phyloP scores from a whole-genome alignment of 2,329 filamentous ascomycete genomes.

The Sporothrix phasma region DNA sequence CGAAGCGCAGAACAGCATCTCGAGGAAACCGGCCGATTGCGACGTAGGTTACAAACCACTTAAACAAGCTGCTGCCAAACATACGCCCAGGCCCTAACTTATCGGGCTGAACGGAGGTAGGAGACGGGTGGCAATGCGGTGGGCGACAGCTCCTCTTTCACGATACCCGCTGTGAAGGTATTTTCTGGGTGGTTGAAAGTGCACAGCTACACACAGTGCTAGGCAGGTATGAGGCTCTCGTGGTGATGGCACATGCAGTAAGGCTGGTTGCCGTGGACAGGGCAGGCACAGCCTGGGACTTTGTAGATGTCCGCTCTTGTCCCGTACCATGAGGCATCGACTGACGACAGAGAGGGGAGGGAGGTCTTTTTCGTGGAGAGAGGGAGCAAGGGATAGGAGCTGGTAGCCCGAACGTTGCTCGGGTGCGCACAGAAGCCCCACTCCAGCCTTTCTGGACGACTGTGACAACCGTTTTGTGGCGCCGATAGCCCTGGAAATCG shows the following conservation, averaged over 20 bases:
- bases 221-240: background rate
- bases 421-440: background rate
- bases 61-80: conserved; percentile 8
- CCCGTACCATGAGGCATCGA: background rate
- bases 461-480: conserved; percentile 5
- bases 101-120: background rate
- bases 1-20: conserved; percentile 2
- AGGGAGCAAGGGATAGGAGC: background rate
- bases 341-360: background rate
- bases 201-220: background rate
- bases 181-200: background rate
- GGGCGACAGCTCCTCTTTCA: background rate
- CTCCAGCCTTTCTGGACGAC: conserved; percentile 2
- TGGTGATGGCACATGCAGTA: conserved; percentile 4
- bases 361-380: background rate
- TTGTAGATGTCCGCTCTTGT: background rate
- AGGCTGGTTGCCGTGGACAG: conserved; percentile 5
- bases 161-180: background rate
- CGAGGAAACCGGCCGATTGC: conserved; percentile 12
- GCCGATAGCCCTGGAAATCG: background rate
- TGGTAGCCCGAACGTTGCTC: background rate
- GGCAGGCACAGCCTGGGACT: background rate
- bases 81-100: conserved; percentile 8
- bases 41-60: conserved; percentile 10
- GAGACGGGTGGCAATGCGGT: background rate